Base-by-base conservation (phyloP, 352 stramenopile species). In the Phytophthora idaei region DNA sequence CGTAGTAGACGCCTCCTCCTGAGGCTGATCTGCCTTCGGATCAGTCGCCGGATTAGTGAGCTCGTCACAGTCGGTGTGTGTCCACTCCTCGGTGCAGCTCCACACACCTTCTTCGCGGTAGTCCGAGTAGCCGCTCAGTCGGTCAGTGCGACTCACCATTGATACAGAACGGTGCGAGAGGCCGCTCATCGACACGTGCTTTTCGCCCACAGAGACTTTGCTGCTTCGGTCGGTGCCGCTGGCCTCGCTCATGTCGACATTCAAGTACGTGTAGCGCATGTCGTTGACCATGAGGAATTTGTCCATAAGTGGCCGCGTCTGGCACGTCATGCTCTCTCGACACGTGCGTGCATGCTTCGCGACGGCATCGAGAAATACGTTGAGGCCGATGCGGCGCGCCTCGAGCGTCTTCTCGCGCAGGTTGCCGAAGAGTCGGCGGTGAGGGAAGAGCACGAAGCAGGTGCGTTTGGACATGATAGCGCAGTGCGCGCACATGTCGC, bases 201-300 rank as follows among this genome's bases (percentile, higher is more conserved):
- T 75, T 36, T 75, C 67, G 32, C 76, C 61, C n/a, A 64, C 59
- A 3, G 77, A 62, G 39, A 67, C 61, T 62, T 87, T 89, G 60
- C 75, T 75, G 48, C 61, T 65, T 49, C 68, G 71, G 15, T 90
- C 80, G 29, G 69, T 65, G 39, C 79, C 71, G 32, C 41, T 52
- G 5, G 81, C 56, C 42, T 91, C 83, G 57, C 76, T 86, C 83
- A 93, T 91, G 61, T 93, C 84, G 28, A 94, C 81, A 71, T 92
- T 90, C 47, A 94, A 70, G 60, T 92, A 94, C 64, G 86, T 94
- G 83, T 94, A 96, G 41, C 86, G 83, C 86, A 94, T 93, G 58
- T 96, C 86, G 64, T 90, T 90, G 15, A 94, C 84, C 80, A 94
- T 90, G 47, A 96, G 78, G 64, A 96, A 96, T 68, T 93, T 80